Base-by-base conservation (phyloP, 805 yeast genomes). In the Wickerhamomyces hampshirensis region DNA sequence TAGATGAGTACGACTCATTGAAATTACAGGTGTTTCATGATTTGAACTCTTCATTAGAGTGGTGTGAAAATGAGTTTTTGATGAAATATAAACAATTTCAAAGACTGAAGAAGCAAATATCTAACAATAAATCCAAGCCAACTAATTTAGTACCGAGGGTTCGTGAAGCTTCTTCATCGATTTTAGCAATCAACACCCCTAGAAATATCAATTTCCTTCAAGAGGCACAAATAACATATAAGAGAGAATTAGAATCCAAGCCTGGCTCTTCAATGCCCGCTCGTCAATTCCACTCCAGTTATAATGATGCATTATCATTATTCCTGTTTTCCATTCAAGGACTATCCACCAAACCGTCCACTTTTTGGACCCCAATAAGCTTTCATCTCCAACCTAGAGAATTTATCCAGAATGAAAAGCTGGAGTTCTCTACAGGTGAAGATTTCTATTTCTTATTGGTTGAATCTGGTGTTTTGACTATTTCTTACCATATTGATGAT, bases 51-150 rank as follows among this genome's bases (percentile, higher is more conserved):
- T 95, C 96, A 0, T 69, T 93, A 29, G 98, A 93, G 60, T 91
- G 96, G 96, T 87, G 97, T 65, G 98, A 93, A 58, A 91, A 93
- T 60, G 80, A 82, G 49, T 87, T 89, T 48, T 68, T 93, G 50
- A 41, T 45, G 5, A 58, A 63, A 42, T 66, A 64, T 40, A 63
- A 51, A 33, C 50, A 59, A 26, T 44, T 65, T 28, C 61, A 65
- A 32, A 34, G 31, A 3, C 35, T 38, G 31, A 44, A 35, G 37
- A 43, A 31, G 31, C 39, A 40, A 5, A 9, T 13, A 12, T 21
- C 11, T 11, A 7, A 8, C 24, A 8, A 9, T 12, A 23, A 30
- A 29, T 26, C 31, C 28, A 23, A 30, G 32, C 28, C 28, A 27
- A 19, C 29, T 24, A 16, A 16, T 24, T 23, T 15, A 35, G 18